Base-by-base conservation (phyloP, 371 early-diverging fungal species). In the Circinella umbellata region DNA sequence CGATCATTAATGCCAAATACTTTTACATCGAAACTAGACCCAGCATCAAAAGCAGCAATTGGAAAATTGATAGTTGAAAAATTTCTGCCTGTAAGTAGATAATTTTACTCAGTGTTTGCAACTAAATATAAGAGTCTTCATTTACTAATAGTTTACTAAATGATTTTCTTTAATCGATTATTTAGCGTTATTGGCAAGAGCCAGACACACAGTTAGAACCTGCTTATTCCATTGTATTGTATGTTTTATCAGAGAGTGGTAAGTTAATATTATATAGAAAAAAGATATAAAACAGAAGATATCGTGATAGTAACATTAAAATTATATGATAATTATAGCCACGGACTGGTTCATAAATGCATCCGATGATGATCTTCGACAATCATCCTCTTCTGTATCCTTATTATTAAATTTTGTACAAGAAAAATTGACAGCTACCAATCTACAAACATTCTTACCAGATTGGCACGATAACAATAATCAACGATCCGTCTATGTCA, bases 111-210 rank as follows among this genome's bases (percentile, higher is more conserved):
- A 47, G 27, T 27, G 27, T 27, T 1, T 27, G 27, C 27, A 47
- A 47, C 15, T 47, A 47, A 47, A 47, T 47, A 47, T 47, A 1
- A 2, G 27, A 27, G 27, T 27, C 27, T 27, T 27, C 0, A 27
- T 27, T 27, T 27, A 27, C 2, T 27, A 27, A 27, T 27, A 27
- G 27, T 27, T 27, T 27, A 27, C 27, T 27, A 27, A 27, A 27
- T 27, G 27, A 27, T 27, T 27, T 27, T 27, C 27, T 11, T 48
- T 53, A 38, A 47, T 51, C 18, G 13, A 38, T 54, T 35, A 2
- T 63, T 17, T 63, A 76, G 61, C 74, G 80, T 3, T 83, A 77
- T 39, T 83, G 83, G 83, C 57, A 66, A 20, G 76, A 79, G 10
- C 77, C 79, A 15, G 71, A 67, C 6, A 5, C 37, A 0, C 61